These are phyloP conservation scores for Solanum pennellii DNA, from an alignment of 257 asterid genomes.

Conservation along the genomic window DNA sequence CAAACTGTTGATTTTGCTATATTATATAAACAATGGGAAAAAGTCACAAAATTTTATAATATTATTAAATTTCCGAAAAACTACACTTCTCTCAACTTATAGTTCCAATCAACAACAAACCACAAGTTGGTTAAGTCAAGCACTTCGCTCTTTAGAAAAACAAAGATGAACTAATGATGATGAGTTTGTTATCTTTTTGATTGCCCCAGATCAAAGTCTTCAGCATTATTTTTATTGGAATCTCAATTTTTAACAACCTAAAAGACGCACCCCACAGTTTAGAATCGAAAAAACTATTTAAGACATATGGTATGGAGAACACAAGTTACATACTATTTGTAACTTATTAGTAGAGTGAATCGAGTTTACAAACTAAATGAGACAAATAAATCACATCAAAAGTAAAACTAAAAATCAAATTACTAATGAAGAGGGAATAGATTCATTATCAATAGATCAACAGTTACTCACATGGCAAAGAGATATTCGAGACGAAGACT, in stretches of 20 bases:
- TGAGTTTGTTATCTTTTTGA: neutral
- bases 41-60: neutral
- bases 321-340: neutral
- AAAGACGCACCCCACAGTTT: neutral
- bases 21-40: neutral
- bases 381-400: neutral
- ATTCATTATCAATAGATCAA: neutral
- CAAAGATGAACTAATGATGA: neutral
- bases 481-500: neutral
- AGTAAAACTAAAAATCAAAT: neutral
- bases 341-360: neutral
- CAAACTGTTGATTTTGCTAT: neutral
- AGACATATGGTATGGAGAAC: neutral
- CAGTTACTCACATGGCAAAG: neutral
- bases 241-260: neutral
- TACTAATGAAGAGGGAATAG: neutral
- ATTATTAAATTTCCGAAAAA: neutral
- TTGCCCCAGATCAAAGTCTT: neutral
- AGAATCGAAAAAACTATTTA: neutral
- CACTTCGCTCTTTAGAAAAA: neutral
- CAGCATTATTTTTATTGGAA: neutral
- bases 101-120: neutral
- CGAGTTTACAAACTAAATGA: neutral
- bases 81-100: neutral
- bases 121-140: neutral